phyloP scores from a whole-genome alignment of 2,329 filamentous ascomycete genomes.

The Teratosphaeria destructans region DNA sequence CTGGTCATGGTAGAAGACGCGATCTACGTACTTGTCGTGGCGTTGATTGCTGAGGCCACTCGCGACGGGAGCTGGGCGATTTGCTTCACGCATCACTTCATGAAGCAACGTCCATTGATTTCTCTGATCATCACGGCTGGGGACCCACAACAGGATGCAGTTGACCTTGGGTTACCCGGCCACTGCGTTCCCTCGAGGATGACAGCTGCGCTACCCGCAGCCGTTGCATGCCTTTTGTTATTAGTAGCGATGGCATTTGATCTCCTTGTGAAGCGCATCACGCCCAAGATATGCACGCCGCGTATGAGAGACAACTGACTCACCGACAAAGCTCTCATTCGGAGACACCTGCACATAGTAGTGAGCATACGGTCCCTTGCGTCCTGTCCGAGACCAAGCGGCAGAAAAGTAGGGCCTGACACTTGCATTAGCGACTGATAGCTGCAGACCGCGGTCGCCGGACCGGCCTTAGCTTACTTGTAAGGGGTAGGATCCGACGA shows the following conservation, averaged over 20 bases:
- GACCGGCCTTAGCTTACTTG: constrained; percentile 39
- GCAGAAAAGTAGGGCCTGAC: constrained; percentile 2
- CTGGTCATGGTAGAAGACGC: not conserved
- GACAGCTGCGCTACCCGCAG: not conserved
- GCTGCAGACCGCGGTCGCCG: not conserved
- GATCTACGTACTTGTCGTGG: not conserved
- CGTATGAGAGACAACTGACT: constrained; percentile 22
- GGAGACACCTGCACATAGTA: constrained; percentile 84
- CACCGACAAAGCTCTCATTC: constrained; percentile 57
- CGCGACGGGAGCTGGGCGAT: not conserved
- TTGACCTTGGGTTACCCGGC: not conserved
- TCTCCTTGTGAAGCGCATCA: not conserved
- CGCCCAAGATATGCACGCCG: not conserved
- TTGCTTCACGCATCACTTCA: not conserved
- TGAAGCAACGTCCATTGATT: not conserved
- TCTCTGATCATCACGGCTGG: not conserved
- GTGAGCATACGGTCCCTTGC: constrained; percentile 76
- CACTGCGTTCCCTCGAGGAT: not conserved
- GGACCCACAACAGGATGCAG: not conserved
- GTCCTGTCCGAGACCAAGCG: constrained; percentile 61
- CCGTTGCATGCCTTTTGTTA: not conserved
- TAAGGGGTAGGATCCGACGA: constrained; percentile 53
- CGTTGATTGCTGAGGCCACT: not conserved
- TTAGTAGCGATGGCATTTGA: not conserved
- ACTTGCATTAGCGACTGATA: constrained; percentile 1